Evolutionary conservation across 2,329 filamentous ascomycete genomes (phyloP).

Genomic region (Sphaerulina populicola): DNA sequence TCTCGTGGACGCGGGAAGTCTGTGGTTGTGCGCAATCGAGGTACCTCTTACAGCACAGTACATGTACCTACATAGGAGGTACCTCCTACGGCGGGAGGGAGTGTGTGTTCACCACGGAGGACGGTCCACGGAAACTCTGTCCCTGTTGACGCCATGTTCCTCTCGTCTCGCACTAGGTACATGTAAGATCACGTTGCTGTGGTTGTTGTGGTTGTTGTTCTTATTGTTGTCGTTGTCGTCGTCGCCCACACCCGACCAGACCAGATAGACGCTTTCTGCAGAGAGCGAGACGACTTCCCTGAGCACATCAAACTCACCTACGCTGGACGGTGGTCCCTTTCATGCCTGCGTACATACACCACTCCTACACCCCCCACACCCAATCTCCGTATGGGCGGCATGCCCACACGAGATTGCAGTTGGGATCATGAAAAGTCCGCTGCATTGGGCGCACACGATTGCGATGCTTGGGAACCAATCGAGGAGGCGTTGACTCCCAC

Average conservation of each 20-base stretch:
- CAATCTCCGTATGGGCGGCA: conserved; percentile 19
- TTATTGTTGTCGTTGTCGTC: background rate
- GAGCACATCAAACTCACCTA: conserved; percentile 16
- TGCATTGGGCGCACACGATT: conserved; percentile 5
- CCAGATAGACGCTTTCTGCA: background rate
- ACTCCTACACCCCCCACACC: background rate
- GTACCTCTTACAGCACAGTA: no score
- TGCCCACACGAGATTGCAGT: conserved; percentile 16
- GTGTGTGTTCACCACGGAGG: no score
- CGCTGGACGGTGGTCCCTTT: conserved; percentile 6
- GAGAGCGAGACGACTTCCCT: conserved; percentile 16
- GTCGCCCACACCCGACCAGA: background rate
- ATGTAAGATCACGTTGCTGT: no score
- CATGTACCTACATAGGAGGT: no score
- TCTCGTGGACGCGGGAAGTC: background rate
- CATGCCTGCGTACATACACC: conserved; percentile 9
- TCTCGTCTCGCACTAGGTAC: no score
- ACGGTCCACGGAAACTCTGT: background rate
- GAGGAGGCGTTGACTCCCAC: background rate
- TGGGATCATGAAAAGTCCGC: background rate
- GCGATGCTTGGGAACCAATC: background rate
- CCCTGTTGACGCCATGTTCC: background rate
- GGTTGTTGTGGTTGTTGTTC: no score
- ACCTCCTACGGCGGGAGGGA: no score
- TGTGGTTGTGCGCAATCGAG: background rate